Base-by-base conservation (phyloP, 192 early-diverging fungal species). In the Geranomyces variabilis region DNA sequence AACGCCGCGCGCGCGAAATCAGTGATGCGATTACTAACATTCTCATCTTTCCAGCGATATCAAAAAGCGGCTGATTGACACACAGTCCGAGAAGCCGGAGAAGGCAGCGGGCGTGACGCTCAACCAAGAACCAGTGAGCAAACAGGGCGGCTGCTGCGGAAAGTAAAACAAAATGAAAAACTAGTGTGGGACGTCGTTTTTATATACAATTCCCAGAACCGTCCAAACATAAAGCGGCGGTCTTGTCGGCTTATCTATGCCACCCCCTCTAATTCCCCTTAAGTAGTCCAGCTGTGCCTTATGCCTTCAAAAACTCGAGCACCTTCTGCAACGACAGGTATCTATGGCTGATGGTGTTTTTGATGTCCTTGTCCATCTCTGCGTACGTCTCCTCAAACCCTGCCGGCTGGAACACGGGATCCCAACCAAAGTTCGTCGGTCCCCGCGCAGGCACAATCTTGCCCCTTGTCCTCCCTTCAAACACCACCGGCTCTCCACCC, bases 21-120 rank as follows among this genome's bases (percentile, higher is more conserved):
- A n/a, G n/a, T 28, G 57, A 14, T 75, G 21, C 12, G 41, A 15
- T 48, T 24, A 5, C 44, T 17, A 24, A 51, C 13, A n/a, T n/a
- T n/a, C n/a, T n/a, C n/a, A n/a, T n/a, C n/a, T 13, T 45, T 65
- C 24, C 55, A 94, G 94, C 71, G 96, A 99, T 73, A 97, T 99
- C 86, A 99, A 99, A 82, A 96, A 93, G 85, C 92, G 96, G 36
- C 84, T 99, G 75, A 96, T 99, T 72, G 96, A 99, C 78, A 91
- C 93, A 17, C 84, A 89, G 29, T 84, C 90, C 45, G 78, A 84
- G 60, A 83, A 87, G 67, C 72, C 63, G 49, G 80, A 84, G 53
- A 84, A 82, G 49, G 59, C 73, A 19, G 73, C 67, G 19, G 72
- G 48, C 0, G 77, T 75, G 22, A 75, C 67, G 19, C 66, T 82